Evolutionary conservation across 1,284 basidiomycete genomes (phyloP), one percentile per base, ranked within the genome.

Genomic region (Boletus semigastroideus): DNA sequence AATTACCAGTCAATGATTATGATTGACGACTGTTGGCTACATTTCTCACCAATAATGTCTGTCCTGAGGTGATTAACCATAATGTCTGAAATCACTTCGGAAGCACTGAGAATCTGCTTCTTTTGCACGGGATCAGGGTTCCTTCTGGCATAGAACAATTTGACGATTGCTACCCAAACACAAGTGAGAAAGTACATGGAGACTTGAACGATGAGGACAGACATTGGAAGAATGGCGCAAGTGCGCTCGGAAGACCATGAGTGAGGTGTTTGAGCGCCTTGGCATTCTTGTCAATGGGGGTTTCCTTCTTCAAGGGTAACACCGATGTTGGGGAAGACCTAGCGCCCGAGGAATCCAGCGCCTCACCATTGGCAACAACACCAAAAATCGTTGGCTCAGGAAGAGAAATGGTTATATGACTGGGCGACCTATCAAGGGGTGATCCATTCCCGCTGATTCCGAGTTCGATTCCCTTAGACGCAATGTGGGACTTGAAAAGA

Each of bases 181-280:
- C 41, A 36, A 33, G 43, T 59, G 14, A 61, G 45, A 48, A 51
- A 39, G 46, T 39, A 49, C 12, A 49, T 42, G 41, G 13, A 22
- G n/a, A 28, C 16, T 37, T 38, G 33, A 14, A 20, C 17, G 33
- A 43, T 49, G 5, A 58, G 13, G 13, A 68, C 75, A 54, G 69
- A 94, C 94, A 86, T 79, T 92, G 90, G 74, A 97, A 94, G 68
- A 98, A 90, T 5, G 92, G 88, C 1, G 86, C 84, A 52, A 96
- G 72, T 4, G 87, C 80, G 27, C 80, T 84, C 0, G 94, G 92
- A 49, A 96, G 79, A 41, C 90, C 86, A 53, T 87, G 84, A 0
- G 88, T 84, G 31, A 98, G 72, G 62, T 94, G 91, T 66, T 88
- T 90, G 38, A 95, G 72, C 7, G 87, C 86, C 60, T 80, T 79